Evolutionary conservation across 371 early-diverging fungal genomes (phyloP), one percentile per base, ranked within the genome.

Genomic region (Mortierella sp.): DNA sequence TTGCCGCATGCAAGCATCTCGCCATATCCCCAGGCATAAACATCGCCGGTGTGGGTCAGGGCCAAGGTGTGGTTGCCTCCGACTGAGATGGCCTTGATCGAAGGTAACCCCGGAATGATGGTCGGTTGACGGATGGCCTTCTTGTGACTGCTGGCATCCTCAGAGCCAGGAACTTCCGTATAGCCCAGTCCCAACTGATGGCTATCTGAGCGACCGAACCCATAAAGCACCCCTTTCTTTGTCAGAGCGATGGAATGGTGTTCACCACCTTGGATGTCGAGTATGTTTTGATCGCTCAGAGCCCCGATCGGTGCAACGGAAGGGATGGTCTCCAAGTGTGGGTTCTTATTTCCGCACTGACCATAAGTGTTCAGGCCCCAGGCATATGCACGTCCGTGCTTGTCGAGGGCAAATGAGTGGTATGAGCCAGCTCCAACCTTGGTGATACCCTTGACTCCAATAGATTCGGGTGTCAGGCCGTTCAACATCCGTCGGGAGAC

Each of bases 321-420:
- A 50, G 56, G 79, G 61, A 12, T 80, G 82, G 39, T 67, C 64
- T 49, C 81, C 66, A 47, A 80, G 75, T 48, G 88, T 84, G 24
- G 72, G 24, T 80, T 79, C 50, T 63, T 87, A 72, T 85, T 75
- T 47, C 85, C 98, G 86, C 87, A 97, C 80, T 99, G 99, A 52
- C 93, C 92, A 75, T 90, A 95, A 66, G 96, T 95, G 82, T 99
- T 99, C 46, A 96, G 86, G 30, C 99, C 99, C 93, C 96, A 97
- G 6, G 89, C 86, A 72, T 88, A 95, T 4, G 94, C 83, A 26
- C 86, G 76, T 54, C 90, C 87, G 27, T 85, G 81, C 26, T 85
- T 81, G 50, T 85, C 87, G 15, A 94, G 80, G 7, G 94, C 93
- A 56, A 97, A 92, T 0, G 94, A 92, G 80, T 96, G 94, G 79